These are phyloP conservation scores for Colletotrichum noveboracense DNA, from an alignment of 2,329 filamentous ascomycete genomes.

Conservation along the genomic window DNA sequence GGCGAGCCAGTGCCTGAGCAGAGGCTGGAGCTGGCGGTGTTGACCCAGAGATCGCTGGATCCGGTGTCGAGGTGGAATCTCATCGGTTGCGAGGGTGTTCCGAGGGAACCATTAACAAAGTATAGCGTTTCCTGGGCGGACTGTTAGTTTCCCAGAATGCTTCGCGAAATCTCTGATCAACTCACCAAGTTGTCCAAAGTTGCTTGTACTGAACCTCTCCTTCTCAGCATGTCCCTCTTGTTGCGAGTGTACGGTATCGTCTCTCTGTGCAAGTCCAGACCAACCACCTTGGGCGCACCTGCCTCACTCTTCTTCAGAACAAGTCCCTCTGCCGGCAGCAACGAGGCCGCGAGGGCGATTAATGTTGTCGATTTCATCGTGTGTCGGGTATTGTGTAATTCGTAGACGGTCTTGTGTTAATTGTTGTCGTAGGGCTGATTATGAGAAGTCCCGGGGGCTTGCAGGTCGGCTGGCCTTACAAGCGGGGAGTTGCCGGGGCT, in stretches of 20 bases:
- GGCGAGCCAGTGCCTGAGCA: slow-evolving; percentile 56
- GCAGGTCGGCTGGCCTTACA: background rate
- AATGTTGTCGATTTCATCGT: slow-evolving; percentile 42
- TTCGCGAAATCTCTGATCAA: background rate
- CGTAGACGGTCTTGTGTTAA: background rate
- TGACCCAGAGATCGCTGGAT: slow-evolving; percentile 75
- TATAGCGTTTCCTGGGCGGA: slow-evolving; percentile 62
- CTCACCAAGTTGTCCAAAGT: slow-evolving; percentile 62
- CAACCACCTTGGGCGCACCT: slow-evolving; percentile 46
- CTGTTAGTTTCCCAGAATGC: slow-evolving; percentile 5
- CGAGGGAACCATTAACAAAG: slow-evolving; percentile 66
- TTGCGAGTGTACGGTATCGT: slow-evolving; percentile 21
- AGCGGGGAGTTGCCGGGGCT: background rate
- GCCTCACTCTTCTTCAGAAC: slow-evolving; percentile 34
- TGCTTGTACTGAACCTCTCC: slow-evolving; percentile 48
- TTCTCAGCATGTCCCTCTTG: slow-evolving; percentile 31
- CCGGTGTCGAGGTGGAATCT: slow-evolving; percentile 71
- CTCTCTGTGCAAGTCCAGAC: slow-evolving; percentile 47
- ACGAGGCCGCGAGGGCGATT: slow-evolving; percentile 32
- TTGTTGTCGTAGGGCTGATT: background rate
- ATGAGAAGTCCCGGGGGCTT: background rate
- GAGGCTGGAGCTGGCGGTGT: slow-evolving; percentile 64
- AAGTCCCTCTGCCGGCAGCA: slow-evolving; percentile 31
- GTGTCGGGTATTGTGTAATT: background rate
- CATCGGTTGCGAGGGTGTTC: slow-evolving; percentile 64